phyloP scores from a whole-genome alignment of 805 yeast species.

The Ogataea kodamae region DNA sequence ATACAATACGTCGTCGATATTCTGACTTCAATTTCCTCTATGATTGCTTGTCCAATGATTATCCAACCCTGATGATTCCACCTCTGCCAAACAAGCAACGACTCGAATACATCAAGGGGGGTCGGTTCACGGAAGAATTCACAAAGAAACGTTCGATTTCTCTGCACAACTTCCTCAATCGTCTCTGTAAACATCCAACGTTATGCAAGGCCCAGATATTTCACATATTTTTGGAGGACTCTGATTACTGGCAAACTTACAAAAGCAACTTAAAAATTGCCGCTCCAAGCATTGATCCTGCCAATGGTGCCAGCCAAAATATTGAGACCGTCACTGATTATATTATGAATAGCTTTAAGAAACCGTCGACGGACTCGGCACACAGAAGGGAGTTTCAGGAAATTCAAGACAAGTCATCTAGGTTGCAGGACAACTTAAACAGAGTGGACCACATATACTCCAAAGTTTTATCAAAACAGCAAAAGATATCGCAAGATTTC shows the following conservation, averaged over 20 bases:
- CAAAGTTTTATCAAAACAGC: slow-evolving; percentile 68
- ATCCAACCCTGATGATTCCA: slow-evolving; percentile 83
- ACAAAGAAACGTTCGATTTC: slow-evolving; percentile 81
- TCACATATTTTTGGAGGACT: slow-evolving; percentile 65
- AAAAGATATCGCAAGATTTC: slow-evolving; percentile 70
- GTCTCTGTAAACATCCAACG: slow-evolving; percentile 71
- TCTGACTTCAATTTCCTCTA: slow-evolving; percentile 80
- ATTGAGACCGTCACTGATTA: slow-evolving; percentile 84
- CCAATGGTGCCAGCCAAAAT: slow-evolving; percentile 29
- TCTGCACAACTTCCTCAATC: slow-evolving; percentile 66
- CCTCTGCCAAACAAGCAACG: slow-evolving; percentile 93
- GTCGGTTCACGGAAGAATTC: slow-evolving; percentile 80
- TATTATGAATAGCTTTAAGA: slow-evolving; percentile 89
- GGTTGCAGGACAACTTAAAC: slow-evolving; percentile 76
- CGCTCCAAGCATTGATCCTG: slow-evolving; percentile 22
- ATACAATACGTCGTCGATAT: slow-evolving; percentile 70
- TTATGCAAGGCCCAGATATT: slow-evolving; percentile 67
- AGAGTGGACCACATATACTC: slow-evolving; percentile 77
- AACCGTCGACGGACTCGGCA: slow-evolving; percentile 51
- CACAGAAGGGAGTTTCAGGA: slow-evolving; percentile 75
- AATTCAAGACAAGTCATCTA: slow-evolving; percentile 77
- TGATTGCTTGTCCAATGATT: slow-evolving; percentile 70
- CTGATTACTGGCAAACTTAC: slow-evolving; percentile 67
- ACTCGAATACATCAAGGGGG: slow-evolving; percentile 90
- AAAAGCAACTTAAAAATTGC: slow-evolving; percentile 49